These are phyloP conservation scores for Taiozyma onychis DNA, from an alignment of 1,139 yeast species.

Conservation along the genomic window DNA sequence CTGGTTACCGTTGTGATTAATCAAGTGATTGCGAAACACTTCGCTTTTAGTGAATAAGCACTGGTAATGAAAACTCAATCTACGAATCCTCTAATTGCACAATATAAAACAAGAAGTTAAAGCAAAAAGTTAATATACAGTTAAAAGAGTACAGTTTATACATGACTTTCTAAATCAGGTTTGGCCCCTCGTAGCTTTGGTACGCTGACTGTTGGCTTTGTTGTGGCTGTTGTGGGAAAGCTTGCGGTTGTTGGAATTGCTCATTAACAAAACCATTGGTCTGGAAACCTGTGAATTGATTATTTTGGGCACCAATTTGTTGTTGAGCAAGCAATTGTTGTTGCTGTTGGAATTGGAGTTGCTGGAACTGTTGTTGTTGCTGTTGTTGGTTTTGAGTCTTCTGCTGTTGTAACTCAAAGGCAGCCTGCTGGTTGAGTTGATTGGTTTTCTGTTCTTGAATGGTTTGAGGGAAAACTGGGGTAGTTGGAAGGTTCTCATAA, in stretches of 20 bases:
- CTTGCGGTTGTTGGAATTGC: not conserved
- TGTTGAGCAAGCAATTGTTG: not conserved
- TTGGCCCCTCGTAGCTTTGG: not conserved
- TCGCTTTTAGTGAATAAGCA: no score
- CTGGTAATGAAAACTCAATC: not conserved
- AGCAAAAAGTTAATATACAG: not conserved
- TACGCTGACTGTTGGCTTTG: not conserved
- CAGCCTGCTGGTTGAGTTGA: constrained; percentile 25
- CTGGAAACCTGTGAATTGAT: not conserved
- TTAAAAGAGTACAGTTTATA: not conserved
- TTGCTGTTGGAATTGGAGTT: not conserved
- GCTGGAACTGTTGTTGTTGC: constrained; percentile 15
- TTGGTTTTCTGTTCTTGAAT: constrained; percentile 30
- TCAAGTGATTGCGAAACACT: no score
- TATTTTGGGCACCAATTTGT: not conserved
- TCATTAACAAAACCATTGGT: not conserved
- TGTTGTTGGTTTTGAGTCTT: constrained; percentile 10
- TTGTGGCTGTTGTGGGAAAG: not conserved
- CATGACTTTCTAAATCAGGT: not conserved
- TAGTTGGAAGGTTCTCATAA: constrained; percentile 52
- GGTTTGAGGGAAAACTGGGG: constrained; percentile 63
- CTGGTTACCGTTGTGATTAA: no score
- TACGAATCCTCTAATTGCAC: not conserved
- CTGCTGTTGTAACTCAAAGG: constrained; percentile 19
- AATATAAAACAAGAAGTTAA: not conserved